Base-by-base conservation (phyloP, 176 grass and related monocot species). In the Oropetium thomaeum region DNA sequence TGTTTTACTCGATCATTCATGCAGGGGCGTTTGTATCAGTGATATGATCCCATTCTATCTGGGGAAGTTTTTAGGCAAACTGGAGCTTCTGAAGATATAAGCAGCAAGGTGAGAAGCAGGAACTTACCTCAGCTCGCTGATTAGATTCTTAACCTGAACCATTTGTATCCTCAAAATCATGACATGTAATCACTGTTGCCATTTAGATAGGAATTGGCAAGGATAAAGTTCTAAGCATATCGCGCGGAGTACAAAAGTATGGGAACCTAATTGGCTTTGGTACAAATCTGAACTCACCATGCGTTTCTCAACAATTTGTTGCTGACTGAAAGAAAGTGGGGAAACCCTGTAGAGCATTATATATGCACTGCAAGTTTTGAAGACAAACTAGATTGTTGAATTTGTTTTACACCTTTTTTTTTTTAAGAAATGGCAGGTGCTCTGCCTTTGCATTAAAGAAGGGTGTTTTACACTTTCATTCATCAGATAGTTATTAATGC, bases 11-110 rank as follows among this genome's bases (percentile, higher is more conserved):
- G 32, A 81, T 44, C 16, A 33, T 68, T 75, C 11, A 67, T 83
- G 53, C 68, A 97, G 93, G 93, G 93, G 93, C 12, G 90, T 97
- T 84, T 97, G 90, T 82, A 84, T 97, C 19, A 97, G 90, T 19
- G 90, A 97, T 81, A 84, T 97, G 90, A 78, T 93, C 69, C 90
- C 90, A 38, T 97, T 97, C 64, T 97, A 86, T 70, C 19, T 93
- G 19, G 93, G 93, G 15, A 93, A 88, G 69, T 93, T 73, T 93
- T 97, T 77, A 87, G 89, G 53, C 71, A 90, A 81, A 90, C 85
- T 9, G 88, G 66, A 81, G 93, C 87, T 69, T 90, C 93, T 64
- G 64, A 82, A 79, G 76, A 86, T 70, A 88, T 97, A 86, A 82
- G 58, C 83, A 83, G 69, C 71, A 97, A 93, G 82, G 90, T 96